A percentile compares a stretch with the other conserved stretches of the same genome.
Evolutionary conservation across 225 moss, liverwort and hornwort species (phyloP).

Genomic region (Pleurozium schreberi): DNA sequence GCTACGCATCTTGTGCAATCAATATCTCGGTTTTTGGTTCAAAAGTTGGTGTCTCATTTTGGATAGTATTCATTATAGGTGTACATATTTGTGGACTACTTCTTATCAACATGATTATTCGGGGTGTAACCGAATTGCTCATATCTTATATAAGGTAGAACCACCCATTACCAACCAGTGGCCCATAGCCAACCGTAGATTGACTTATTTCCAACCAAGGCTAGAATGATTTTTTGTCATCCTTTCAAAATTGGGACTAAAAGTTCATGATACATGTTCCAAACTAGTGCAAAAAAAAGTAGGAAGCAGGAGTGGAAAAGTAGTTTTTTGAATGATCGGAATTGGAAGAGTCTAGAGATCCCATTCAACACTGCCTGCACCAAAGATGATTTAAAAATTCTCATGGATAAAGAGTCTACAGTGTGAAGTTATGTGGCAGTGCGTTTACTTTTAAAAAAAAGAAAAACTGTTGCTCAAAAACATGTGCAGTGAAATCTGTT

Average conservation of each 20-base stretch:
- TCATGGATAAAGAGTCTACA: not conserved
- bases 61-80: not conserved
- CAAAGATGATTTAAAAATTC: not conserved
- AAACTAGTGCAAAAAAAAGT: too few relatives aligned
- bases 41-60: not conserved
- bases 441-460: not conserved
- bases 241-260: too few relatives aligned
- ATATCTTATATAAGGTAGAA: too few relatives aligned
- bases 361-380: not conserved
- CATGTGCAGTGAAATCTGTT: not conserved
- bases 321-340: too few relatives aligned
- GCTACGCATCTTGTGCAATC: not conserved
- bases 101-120: not conserved
- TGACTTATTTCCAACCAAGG: too few relatives aligned
- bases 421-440: not conserved
- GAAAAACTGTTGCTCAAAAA: not conserved
- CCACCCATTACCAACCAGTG: too few relatives aligned
- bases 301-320: too few relatives aligned
- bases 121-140: rapidly evolving
- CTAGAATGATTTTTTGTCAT: too few relatives aligned
- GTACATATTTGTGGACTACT: not conserved
- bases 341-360: too few relatives aligned
- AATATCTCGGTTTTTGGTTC: not conserved
- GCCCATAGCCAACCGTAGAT: too few relatives aligned
- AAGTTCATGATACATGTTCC: too few relatives aligned